Base-by-base conservation (phyloP, 2,329 filamentous ascomycete genomes). In the Fusarium equiseti region DNA sequence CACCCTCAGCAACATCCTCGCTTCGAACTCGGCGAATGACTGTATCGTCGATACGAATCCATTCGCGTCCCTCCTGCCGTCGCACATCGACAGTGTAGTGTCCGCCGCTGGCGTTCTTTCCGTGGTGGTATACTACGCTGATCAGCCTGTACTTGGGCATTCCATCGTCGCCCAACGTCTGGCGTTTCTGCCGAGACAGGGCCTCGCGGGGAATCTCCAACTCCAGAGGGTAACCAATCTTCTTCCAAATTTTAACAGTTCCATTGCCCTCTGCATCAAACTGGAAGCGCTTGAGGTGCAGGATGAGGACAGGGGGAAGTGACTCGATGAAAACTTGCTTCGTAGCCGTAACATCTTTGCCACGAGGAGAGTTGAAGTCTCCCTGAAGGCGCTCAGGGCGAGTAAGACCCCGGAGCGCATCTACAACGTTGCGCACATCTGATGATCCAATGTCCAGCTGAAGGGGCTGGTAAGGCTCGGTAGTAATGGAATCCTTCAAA, bases 31-130 rank as follows among this genome's bases (percentile, higher is more conserved):
- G 91, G 66, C 92, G 90, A 70, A 99, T 94, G 64, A 94, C 84
- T 0, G 96, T 99, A 78, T 99, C 96, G 76, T 99, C 96, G 72
- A 99, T 89, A 58, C 95, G 92, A 60, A 99, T 92, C 96, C 96
- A 99, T 80, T 98, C 95, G 24, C 89, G 89, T n/a, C 92, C 94
- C 78, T 99, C 96, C 80, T 98, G 95, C 54, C 96, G 91, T 62
- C 95, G 90, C 43, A 98, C 92, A 79, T 99, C 96, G n/a, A 97
- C 95, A 2, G 96, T 99, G 81, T 99, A 99, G 80, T 99, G 96
- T 6, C 96, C 96, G 55, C 94, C 95, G 70, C 92, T 97, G 38
- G 96, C 96, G 75, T 97, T 97, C 84, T 97, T 98, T 65, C 96
- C 96, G 75, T 99, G 96, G 77, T 99, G 96, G 78, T 99, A 99